A percentile compares a stretch with the other conserved stretches of the same genome.
These are phyloP conservation scores for Spiraea crenata DNA, from an alignment of 331 rosid species.

Conservation along the genomic window DNA sequence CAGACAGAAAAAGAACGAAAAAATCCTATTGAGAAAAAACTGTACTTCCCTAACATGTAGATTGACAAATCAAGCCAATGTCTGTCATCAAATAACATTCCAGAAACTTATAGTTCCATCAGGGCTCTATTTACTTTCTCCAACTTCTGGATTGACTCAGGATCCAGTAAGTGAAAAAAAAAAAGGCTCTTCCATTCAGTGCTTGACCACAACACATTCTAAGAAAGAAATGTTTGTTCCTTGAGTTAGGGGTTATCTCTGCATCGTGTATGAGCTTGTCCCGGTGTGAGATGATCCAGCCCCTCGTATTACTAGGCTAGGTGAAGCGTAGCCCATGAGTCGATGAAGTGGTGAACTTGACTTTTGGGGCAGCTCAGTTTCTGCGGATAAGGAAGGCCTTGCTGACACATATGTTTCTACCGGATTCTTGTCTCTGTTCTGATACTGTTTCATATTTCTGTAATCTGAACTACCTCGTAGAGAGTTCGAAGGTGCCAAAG, in stretches of 20 bases:
- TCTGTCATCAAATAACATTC: background rate
- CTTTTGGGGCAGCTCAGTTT: constrained; percentile 22
- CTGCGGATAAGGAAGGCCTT: constrained; percentile 39
- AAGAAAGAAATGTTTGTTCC: background rate
- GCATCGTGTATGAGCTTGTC: constrained; percentile 26
- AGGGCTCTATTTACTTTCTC: background rate
- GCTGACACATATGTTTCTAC: constrained; percentile 26
- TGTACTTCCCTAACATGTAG: background rate
- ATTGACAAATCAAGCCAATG: background rate
- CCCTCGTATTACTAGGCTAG: constrained; percentile 62
- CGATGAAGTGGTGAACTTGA: constrained; percentile 66
- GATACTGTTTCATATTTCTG: constrained; percentile 30
- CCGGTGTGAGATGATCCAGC: constrained; percentile 23
- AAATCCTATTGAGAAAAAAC: background rate
- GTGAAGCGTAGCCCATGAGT: constrained; percentile 83
- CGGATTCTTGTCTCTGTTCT: constrained; percentile 24
- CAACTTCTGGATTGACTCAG: background rate
- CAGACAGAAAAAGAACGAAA: background rate
- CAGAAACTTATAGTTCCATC: background rate
- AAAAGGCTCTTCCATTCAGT: background rate
- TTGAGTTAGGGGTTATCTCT: constrained; percentile 19
- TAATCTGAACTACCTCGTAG: constrained; percentile 28
- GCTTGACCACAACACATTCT: background rate
- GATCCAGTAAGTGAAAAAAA: background rate
- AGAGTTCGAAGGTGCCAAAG: constrained; percentile 30